Base-by-base conservation (phyloP, 2,329 filamentous ascomycete species). In the Aspergillus niger region DNA sequence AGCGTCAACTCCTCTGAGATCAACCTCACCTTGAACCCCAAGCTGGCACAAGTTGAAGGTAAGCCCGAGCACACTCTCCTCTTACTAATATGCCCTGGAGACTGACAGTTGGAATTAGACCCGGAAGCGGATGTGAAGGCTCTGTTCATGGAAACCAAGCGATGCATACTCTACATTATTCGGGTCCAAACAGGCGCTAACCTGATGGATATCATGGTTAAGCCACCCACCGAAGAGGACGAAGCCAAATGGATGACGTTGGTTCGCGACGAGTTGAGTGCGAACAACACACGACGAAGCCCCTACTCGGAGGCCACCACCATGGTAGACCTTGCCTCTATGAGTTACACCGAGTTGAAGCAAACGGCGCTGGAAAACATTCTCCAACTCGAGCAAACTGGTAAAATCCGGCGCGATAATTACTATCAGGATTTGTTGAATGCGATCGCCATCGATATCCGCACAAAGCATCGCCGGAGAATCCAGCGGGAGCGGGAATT, bases 361-460 rank as follows among this genome's bases (percentile, higher is more conserved):
- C 88, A 92, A 56, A 95, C 90, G 60, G 93, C 93, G 3, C 83
- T 99, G 6, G 93, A 99, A 76, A 98, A 98, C 71, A 91, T 99
- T 62, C 88, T 99, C 79, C 85, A 87, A 15, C 85, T 99, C 41
- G 94, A 99, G 78, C 88, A 91, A 66, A 85, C 90, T 71, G 93
- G 93, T 60, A 90, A 93, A 71, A 93, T 99, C 68, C 92, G 89
- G 38, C 82, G 88, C 28, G 81, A 92, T 71, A 98, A 99, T 77
- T 87, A 91, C 73, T 99, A 98, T 78, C 95, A 99, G 78, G 95
- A 99, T 73, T 85, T 99, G n/a, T 85, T 99, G 66, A 99, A 99
- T 73, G 92, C 92, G 64, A 97, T 99, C 70, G 95, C 95, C 2
- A 85, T 96, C 59, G 95, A 99, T 73, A 99, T 99, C 73, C 90